Conservation (phyloP, 495 filamentous ascomycete species). For the Aspergillus biplanus region DNA sequence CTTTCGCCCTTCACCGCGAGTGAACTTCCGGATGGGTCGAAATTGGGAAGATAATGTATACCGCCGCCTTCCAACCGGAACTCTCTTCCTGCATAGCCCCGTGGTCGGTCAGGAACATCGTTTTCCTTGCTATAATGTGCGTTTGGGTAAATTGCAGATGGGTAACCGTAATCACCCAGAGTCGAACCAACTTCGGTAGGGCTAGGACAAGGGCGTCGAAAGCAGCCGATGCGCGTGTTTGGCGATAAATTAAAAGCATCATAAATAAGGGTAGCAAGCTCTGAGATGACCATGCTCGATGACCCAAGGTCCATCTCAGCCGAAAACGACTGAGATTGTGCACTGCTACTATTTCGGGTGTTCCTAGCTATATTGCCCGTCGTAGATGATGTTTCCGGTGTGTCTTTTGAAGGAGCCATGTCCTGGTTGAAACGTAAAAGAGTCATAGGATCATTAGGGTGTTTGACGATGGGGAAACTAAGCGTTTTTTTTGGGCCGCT, state of each 20-base stretch:
- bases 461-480: slow-evolving; percentile 78
- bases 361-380: slow-evolving; percentile 20
- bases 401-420: slow-evolving; percentile 45
- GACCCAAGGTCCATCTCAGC: slow-evolving; percentile 17
- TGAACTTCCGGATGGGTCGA: slow-evolving; percentile 67
- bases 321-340: slow-evolving; percentile 29
- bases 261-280: slow-evolving; percentile 28
- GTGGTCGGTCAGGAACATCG: slow-evolving; percentile 77
- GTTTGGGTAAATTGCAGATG: slow-evolving; percentile 76
- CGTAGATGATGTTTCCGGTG: slow-evolving; percentile 26
- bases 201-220: slow-evolving; percentile 32
- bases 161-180: slow-evolving; percentile 39
- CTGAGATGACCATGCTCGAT: slow-evolving; percentile 30
- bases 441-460: slow-evolving; percentile 69
- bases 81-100: slow-evolving; percentile 88
- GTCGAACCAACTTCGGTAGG: slow-evolving; percentile 35
- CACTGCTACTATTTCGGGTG: slow-evolving; percentile 15
- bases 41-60: slow-evolving; percentile 76
- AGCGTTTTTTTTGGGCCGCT: slow-evolving; percentile 43
- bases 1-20: slow-evolving; percentile 60
- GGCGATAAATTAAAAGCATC: slow-evolving; percentile 36
- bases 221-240: slow-evolving; percentile 28
- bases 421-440: slow-evolving; percentile 70
- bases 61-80: slow-evolving; percentile 78
- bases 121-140: slow-evolving; percentile 84